Evolutionary conservation across 2,329 filamentous ascomycete genomes (phyloP).

Genomic region (Hypoxylon sp.): DNA sequence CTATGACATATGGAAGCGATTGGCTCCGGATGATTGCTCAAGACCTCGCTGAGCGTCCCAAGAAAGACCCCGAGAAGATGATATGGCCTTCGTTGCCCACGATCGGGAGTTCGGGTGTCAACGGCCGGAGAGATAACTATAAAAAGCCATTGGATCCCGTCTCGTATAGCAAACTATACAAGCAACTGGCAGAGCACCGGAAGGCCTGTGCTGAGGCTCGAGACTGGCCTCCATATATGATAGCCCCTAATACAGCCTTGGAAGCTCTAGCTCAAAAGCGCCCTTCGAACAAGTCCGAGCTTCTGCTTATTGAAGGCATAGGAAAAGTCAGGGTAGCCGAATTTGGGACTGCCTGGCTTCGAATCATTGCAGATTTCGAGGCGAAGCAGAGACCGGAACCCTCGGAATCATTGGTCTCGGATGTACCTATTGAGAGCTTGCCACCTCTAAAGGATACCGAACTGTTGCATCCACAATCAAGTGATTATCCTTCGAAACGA

Average conservation of each 20-base stretch:
- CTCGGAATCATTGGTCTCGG: neutral
- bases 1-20: conserved; percentile 13
- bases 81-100: neutral
- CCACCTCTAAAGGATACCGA: neutral
- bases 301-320: conserved; percentile 15
- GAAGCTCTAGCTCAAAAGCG: conserved; percentile 8
- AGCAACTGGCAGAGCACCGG: conserved; percentile 17
- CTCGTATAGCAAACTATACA: conserved; percentile 12
- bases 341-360: conserved; percentile 21
- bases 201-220: neutral
- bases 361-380: conserved; percentile 25
- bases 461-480: neutral
- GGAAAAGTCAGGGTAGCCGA: neutral
- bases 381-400: conserved; percentile 1
- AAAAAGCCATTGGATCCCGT: neutral
- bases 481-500: conserved; percentile 1
- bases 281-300: conserved; percentile 17
- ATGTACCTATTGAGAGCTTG: neutral
- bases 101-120: neutral
- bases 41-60: conserved; percentile 7
- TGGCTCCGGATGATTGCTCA: conserved; percentile 20
- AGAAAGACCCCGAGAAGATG: neutral
- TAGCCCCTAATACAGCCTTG: conserved; percentile 21
- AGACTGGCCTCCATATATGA: neutral
- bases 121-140: neutral